Conservation (phyloP, 2,329 filamentous ascomycete species). For the Aureobasidium melanogenum region DNA sequence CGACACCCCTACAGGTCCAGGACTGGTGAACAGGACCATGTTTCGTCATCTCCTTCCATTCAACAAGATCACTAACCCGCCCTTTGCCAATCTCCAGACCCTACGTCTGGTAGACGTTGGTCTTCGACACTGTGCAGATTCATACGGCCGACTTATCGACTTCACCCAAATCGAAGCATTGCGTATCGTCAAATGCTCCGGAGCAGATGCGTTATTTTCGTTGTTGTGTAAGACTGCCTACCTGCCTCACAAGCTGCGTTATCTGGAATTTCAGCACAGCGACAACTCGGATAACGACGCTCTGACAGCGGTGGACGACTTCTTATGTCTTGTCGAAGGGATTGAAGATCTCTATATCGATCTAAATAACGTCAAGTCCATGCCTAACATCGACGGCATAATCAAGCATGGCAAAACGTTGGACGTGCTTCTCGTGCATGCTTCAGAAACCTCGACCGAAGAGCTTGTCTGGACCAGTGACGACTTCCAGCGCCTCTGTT, state of each 20-base stretch:
- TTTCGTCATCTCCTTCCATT: slow-evolving; percentile 41
- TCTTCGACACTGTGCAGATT: slow-evolving; percentile 39
- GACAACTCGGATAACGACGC: slow-evolving; percentile 40
- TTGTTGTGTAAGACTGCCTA: slow-evolving; percentile 37
- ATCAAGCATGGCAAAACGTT: slow-evolving; percentile 38
- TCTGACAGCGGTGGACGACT: slow-evolving; percentile 38
- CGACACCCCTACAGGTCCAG: slow-evolving; percentile 38
- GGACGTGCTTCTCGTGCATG: slow-evolving; percentile 36
- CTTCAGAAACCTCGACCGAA: slow-evolving; percentile 22
- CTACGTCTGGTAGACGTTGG: slow-evolving; percentile 37
- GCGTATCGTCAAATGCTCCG: slow-evolving; percentile 35
- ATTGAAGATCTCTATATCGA: slow-evolving; percentile 37
- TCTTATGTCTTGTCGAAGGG: slow-evolving; percentile 38
- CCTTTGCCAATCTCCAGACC: slow-evolving; percentile 33
- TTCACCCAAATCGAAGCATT: slow-evolving; percentile 36
- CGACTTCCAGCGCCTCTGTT: slow-evolving; percentile 39
- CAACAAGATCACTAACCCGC: slow-evolving; percentile 31
- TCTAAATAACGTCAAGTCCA: slow-evolving; percentile 30
- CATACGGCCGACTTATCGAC: slow-evolving; percentile 39
- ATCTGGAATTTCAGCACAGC: slow-evolving; percentile 38
- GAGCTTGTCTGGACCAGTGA: slow-evolving; percentile 36
- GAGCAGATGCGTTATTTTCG: slow-evolving; percentile 38
- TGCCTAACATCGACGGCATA: slow-evolving; percentile 36
- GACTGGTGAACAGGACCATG: slow-evolving; percentile 37
- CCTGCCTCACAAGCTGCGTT: slow-evolving; percentile 37